These are phyloP conservation scores for Beauveria australis DNA, from an alignment of 2,329 filamentous ascomycete genomes.

Conservation along the genomic window DNA sequence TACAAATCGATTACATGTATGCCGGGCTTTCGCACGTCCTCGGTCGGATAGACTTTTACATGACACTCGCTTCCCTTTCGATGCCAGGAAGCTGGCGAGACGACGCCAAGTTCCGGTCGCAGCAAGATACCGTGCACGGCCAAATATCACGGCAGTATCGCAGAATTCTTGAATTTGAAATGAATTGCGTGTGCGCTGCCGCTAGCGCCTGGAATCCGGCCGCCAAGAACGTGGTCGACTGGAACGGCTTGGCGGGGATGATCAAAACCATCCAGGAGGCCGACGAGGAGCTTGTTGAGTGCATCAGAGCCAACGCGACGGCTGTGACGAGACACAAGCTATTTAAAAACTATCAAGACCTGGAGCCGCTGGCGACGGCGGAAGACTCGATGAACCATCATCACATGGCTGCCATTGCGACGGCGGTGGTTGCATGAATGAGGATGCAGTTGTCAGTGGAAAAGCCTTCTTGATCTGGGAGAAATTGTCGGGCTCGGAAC, in stretches of 20 bases:
- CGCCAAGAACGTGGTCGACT: slow-evolving; percentile 28
- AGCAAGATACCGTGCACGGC: slow-evolving; percentile 17
- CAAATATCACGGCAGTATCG: slow-evolving; percentile 22
- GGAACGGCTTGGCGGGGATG: slow-evolving; percentile 23
- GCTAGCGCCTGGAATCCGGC: slow-evolving; percentile 29
- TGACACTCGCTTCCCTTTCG: slow-evolving; percentile 22
- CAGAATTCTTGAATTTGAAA: slow-evolving; percentile 29
- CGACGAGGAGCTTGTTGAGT: slow-evolving; percentile 19
- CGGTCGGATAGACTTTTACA: slow-evolving; percentile 27
- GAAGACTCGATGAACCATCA: slow-evolving; percentile 1
- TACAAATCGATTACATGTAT: slow-evolving; percentile 22
- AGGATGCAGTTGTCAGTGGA: too few species aligned
- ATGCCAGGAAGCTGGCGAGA: slow-evolving; percentile 17
- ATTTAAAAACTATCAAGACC: background rate
- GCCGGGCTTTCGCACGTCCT: slow-evolving; percentile 24
- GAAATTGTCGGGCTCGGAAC: background rate
- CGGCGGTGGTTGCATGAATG: background rate
- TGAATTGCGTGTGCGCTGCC: slow-evolving; percentile 31
- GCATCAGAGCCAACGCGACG: slow-evolving; percentile 14
- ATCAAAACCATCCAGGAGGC: slow-evolving; percentile 19
- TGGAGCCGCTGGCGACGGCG: background rate
- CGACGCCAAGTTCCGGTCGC: slow-evolving; percentile 16
- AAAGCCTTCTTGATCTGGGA: background rate
- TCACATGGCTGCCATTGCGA: slow-evolving; percentile 8
- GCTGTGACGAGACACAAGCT: background rate